Percentiles rank a stretch among this genome's conserved stretches.
Evolutionary conservation across 2,329 filamentous ascomycete genomes (phyloP).

Genomic region (Ciborinia camelliae): DNA sequence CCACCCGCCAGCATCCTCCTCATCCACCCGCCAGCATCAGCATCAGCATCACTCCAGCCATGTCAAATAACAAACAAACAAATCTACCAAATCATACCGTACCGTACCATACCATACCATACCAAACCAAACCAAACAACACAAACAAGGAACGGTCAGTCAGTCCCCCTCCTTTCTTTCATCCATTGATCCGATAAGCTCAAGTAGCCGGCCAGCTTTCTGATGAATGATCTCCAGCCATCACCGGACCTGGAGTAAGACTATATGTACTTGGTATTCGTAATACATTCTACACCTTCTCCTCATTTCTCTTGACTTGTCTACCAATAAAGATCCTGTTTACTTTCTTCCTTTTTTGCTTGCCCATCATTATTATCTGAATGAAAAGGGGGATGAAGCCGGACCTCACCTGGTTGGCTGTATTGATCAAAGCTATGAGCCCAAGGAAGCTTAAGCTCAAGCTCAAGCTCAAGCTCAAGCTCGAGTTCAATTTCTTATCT

Average conservation of each 20-base stretch:
- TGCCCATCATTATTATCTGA: too few species aligned
- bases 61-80: neutral
- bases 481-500: conserved; percentile 6
- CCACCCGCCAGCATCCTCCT: neutral
- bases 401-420: neutral
- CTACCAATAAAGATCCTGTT: too few species aligned
- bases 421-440: conserved; percentile 2
- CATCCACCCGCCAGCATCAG: conserved; percentile 2
- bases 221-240: neutral
- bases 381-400: neutral
- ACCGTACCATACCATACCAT: too few species aligned
- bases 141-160: conserved; percentile 1
- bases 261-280: conserved; percentile 1
- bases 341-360: neutral
- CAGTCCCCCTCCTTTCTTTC: neutral
- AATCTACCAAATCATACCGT: too few species aligned
- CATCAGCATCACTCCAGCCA: neutral
- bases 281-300: neutral
- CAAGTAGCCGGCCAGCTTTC: neutral
- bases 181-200: neutral
- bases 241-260: conserved; percentile 4
- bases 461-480: too few species aligned
- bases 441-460: neutral
- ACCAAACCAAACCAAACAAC: neutral
- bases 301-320: neutral